These are phyloP conservation scores for Penicillium sp. DNA, from an alignment of 2,329 filamentous ascomycete genomes.

Conservation along the genomic window DNA sequence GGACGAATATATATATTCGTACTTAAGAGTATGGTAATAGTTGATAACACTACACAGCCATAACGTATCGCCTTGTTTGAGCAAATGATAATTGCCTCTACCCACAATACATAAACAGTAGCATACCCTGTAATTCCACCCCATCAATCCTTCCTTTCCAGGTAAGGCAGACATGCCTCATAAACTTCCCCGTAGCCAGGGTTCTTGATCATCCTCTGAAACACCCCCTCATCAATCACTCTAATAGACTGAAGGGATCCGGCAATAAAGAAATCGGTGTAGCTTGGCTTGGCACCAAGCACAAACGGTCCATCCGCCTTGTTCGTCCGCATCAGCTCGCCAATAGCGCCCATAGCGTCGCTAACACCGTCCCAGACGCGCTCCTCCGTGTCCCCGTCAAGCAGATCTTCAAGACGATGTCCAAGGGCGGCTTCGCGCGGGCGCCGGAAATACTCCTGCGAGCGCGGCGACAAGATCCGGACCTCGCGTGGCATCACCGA, in stretches of 20 bases:
- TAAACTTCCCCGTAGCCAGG: constrained; percentile 9
- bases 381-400: constrained; percentile 18
- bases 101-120: too few species aligned
- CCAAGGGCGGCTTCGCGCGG: constrained; percentile 41
- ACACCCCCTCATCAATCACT: constrained; percentile 33
- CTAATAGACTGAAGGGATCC: constrained; percentile 38
- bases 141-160: constrained; percentile 8
- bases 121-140: too few species aligned
- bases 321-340: constrained; percentile 38
- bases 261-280: constrained; percentile 44
- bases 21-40: neutral
- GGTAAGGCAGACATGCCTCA: constrained; percentile 15
- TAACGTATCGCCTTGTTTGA: neutral
- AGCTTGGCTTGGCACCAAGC: constrained; percentile 37
- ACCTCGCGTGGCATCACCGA: constrained; percentile 43
- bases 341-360: constrained; percentile 28
- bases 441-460: constrained; percentile 43
- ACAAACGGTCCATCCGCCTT: constrained; percentile 42
- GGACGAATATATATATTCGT: neutral
- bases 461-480: constrained; percentile 37
- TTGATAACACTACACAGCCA: neutral
- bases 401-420: constrained; percentile 39
- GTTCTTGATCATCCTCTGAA: constrained; percentile 28
- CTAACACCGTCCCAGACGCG: constrained; percentile 10
- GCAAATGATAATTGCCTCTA: neutral